Evolutionary conservation across 805 yeast species (phyloP).

Genomic region (Metschnikowia arizonensis): DNA sequence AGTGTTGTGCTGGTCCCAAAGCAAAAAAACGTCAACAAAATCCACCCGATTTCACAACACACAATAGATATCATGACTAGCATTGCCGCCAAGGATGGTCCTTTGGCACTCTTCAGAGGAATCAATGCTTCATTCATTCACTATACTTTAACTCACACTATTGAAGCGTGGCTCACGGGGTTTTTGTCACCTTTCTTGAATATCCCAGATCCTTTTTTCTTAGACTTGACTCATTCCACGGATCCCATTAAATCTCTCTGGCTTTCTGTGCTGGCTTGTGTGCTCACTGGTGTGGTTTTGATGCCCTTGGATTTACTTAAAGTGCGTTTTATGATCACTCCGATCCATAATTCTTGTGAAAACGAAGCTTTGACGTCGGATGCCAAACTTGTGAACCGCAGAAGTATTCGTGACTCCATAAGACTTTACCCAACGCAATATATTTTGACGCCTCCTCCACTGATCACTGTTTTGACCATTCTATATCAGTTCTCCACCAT

Average conservation of each 20-base stretch:
- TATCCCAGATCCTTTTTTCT: slow-evolving; percentile 84
- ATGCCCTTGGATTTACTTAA: slow-evolving; percentile 81
- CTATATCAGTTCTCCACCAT: slow-evolving; percentile 58
- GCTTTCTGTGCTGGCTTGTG: slow-evolving; percentile 66
- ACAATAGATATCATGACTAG: slow-evolving; percentile 64
- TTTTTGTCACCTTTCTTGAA: slow-evolving; percentile 74
- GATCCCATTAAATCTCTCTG: slow-evolving; percentile 67
- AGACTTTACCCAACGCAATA: slow-evolving; percentile 52
- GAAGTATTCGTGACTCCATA: slow-evolving; percentile 73
- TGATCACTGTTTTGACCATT: slow-evolving; percentile 43
- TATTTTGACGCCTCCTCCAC: slow-evolving; percentile 53
- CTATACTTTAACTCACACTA: slow-evolving; percentile 66
- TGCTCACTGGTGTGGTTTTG: slow-evolving; percentile 65
- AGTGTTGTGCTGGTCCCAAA: background rate
- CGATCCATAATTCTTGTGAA: slow-evolving; percentile 38
- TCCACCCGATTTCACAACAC: slow-evolving; percentile 57
- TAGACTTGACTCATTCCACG: slow-evolving; percentile 76
- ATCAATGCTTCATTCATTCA: slow-evolving; percentile 76
- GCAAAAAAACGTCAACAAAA: slow-evolving; percentile 22
- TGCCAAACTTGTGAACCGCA: slow-evolving; percentile 23
- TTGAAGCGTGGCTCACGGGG: slow-evolving; percentile 92
- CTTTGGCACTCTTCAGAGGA: slow-evolving; percentile 67
- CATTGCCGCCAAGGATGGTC: slow-evolving; percentile 65
- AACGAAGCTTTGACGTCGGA: background rate
- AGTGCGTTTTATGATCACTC: slow-evolving; percentile 70